These are phyloP conservation scores for Myriosclerotinia duriaeana DNA, from an alignment of 2,329 filamentous ascomycete species.

Conservation along the genomic window DNA sequence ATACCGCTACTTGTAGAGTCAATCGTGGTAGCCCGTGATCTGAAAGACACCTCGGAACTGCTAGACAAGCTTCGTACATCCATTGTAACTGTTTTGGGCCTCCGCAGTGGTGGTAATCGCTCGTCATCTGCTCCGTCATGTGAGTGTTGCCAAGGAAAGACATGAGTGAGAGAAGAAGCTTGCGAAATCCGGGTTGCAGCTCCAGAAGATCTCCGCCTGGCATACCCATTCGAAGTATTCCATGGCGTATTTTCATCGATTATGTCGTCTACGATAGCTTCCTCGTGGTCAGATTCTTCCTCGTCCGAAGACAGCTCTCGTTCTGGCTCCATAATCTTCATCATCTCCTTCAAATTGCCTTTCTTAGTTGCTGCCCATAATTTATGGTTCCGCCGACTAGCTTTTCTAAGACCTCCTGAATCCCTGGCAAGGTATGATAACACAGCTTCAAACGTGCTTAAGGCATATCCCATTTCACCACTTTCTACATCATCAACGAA, in stretches of 20 bases:
- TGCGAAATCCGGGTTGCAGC: constrained; percentile 34
- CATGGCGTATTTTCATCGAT: constrained; percentile 47
- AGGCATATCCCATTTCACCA: constrained; percentile 90
- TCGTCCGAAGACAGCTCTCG: constrained; percentile 35
- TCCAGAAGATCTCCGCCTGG: constrained; percentile 31
- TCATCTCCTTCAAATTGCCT: constrained; percentile 75
- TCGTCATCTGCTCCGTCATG: constrained; percentile 45
- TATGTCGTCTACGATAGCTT: constrained; percentile 48
- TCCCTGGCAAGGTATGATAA: constrained; percentile 82
- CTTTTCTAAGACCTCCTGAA: constrained; percentile 76
- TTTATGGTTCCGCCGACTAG: constrained; percentile 80
- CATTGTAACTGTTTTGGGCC: constrained; percentile 70
- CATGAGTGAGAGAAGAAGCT: constrained; percentile 63
- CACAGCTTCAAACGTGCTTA: constrained; percentile 95
- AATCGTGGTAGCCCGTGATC: constrained; percentile 76
- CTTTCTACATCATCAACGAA: constrained; percentile 97
- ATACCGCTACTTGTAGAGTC: constrained; percentile 70
- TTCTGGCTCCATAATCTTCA: constrained; percentile 74
- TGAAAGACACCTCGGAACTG: constrained; percentile 78
- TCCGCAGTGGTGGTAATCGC: constrained; percentile 34
- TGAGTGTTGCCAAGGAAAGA: constrained; percentile 83
- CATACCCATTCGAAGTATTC: constrained; percentile 33
- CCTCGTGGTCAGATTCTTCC: constrained; percentile 36
- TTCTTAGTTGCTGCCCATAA: constrained; percentile 83
- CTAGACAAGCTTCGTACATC: constrained; percentile 86